Base-by-base conservation (phyloP, 2,329 filamentous ascomycete species). In the Beauveria bassiana region DNA sequence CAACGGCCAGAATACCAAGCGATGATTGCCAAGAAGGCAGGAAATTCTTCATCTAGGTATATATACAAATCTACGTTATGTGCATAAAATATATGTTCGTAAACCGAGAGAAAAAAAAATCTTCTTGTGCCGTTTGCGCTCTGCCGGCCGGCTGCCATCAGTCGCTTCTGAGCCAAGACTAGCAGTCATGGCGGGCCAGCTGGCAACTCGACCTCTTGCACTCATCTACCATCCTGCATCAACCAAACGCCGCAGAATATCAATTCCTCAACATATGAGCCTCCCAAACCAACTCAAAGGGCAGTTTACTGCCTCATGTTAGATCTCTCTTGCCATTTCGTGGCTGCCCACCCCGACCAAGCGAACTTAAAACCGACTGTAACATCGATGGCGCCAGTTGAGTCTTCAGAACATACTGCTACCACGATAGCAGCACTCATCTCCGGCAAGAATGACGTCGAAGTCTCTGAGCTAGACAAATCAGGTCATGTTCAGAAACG, bases 1-100 rank as follows among this genome's bases (percentile, higher is more conserved):
- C 71, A 81, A 84, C 61, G 88, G 88, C 16, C 77, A 82, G 67
- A 73, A 77, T 40, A 71, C 74, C 22, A 74, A 69, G 68, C 66
- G 70, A 67, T 72, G 66, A 62, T 28, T 56, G 24, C 26, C 12
- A 6, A 46, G n/a, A 57, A 52, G 47, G 46, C 38, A 20, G 38
- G 5, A 46, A 20, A 18, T 40, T 24, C 7, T 20, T 47, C 14
- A 61, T 54, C 8, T 42, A 22, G 20, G 20, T 22, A 54, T 42
- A 49, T 47, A 47, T 61, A 61, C 28, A 54, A 42, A 47, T n/a
- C 10, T 54, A 54, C 50, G 31, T 42, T 49, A 61, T 49, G 10
- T 54, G 50, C 59, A 54, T 61, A 28, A 49, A 50, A 51, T 10
- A 28, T 46, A 24, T 47, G 28, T 24, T 16, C 28, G 34, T 46